phyloP scores from a whole-genome alignment of 75 land plant species.

The Sequoia sempervirens region DNA sequence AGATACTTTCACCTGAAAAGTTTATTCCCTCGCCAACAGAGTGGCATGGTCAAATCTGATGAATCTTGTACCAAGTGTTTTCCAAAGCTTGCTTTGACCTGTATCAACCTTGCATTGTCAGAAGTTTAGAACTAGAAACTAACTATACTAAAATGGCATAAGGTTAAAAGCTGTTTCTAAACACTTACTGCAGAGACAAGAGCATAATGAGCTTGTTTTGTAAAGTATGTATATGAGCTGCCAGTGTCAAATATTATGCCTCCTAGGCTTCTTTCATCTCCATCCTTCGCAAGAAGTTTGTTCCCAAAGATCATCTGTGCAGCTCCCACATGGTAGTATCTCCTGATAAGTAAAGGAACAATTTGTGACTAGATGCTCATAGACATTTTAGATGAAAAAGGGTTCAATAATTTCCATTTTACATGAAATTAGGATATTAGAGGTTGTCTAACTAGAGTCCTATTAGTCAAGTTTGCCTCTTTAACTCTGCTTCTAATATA shows the following conservation, averaged over 20 bases:
- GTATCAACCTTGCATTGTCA: slow-evolving; percentile 3
- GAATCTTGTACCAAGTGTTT: slow-evolving; percentile 37
- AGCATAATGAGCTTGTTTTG: slow-evolving; percentile 35
- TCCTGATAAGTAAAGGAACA: slow-evolving; percentile 28
- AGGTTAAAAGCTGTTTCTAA: background rate
- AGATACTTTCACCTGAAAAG: slow-evolving; percentile 27
- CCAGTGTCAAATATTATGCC: slow-evolving; percentile 73
- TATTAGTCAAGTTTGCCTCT: too few relatives aligned
- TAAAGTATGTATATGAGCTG: slow-evolving; percentile 78
- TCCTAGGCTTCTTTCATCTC: slow-evolving; percentile 18
- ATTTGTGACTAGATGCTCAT: background rate
- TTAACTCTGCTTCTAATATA: too few relatives aligned
- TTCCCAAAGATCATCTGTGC: slow-evolving; percentile 41
- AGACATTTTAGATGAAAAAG: background rate
- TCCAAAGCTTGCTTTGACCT: slow-evolving; percentile 45
- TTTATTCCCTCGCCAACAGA: slow-evolving; percentile 67
- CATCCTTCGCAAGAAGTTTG: slow-evolving; percentile 4
- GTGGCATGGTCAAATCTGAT: slow-evolving; percentile 51
- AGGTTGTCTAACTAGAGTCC: background rate
- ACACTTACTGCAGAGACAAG: slow-evolving; percentile 48
- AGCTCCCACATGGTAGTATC: slow-evolving; percentile 49
- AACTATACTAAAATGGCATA: background rate
- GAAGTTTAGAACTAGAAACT: slow-evolving; percentile 2
- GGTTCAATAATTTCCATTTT: background rate
- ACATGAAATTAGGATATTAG: background rate